These are phyloP conservation scores for Skeletonema tropicum DNA, from an alignment of 108 stramenopile species.

Conservation along the genomic window DNA sequence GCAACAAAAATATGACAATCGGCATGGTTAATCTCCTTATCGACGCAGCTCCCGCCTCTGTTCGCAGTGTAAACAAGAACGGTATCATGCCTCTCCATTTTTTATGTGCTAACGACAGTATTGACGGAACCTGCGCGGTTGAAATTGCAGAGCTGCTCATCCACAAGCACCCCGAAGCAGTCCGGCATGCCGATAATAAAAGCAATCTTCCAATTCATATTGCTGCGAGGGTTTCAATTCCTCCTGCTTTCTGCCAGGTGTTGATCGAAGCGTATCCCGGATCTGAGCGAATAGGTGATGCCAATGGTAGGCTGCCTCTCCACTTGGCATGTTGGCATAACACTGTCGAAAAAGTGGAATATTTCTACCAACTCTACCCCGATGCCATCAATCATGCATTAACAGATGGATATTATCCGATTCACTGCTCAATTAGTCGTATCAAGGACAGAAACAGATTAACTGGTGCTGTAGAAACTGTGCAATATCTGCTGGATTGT, in stretches of 20 bases:
- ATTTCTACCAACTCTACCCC: no score
- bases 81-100: constrained; percentile 2
- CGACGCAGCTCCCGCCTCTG: no score
- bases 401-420: not conserved
- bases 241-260: no score
- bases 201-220: constrained; percentile 11
- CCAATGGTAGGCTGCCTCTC: not conserved
- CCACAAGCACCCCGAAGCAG: not conserved
- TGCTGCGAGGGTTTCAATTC: no score
- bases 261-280: constrained; percentile 2
- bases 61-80: not conserved
- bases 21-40: not conserved
- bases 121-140: not conserved
- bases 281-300: not conserved
- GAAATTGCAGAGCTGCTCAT: constrained; percentile 2
- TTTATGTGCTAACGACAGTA: not conserved
- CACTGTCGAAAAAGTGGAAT: no score
- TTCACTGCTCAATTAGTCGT: not conserved
- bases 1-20: not conserved
- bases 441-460: not conserved
- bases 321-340: constrained; percentile 11
- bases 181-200: no score
- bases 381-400: not conserved
- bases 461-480: no score
- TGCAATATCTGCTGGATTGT: not conserved